Evolutionary conservation across 352 stramenopile species (phyloP), one percentile per base, ranked within the genome.

Genomic region (Globisporangium radiosum): DNA sequence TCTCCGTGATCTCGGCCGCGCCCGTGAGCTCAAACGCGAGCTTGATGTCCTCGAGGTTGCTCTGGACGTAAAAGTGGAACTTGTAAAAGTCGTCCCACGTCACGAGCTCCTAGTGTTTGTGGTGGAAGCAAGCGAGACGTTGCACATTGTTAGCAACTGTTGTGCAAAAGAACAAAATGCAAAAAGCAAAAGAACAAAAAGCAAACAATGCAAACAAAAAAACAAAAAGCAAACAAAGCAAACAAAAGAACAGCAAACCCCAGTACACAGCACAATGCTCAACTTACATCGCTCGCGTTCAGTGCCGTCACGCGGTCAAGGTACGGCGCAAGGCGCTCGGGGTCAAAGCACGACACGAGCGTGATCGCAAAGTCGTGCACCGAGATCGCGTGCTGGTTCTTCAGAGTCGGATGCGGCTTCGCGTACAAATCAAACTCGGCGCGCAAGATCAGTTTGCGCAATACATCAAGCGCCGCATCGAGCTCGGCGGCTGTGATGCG

Each of bases 341-440:
- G 78, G 44, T 90, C 80, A 45, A 88, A 87, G 66, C 76, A 74
- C 57, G 79, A 89, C 13, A 92, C 68, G 45, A 92, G 68, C 57
- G 82, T 89, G 50, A 90, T 70, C 14, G 82, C 80, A 54, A 90
- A 92, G 68, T 92, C 82, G 52, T 92, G 79, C 3, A 92, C 76
- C 9, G 79, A 89, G 53, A 92, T 73, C 39, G 68, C 75, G 17
- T 67, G 55, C 40, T 73, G 63, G 50, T 65, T 70, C 51, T 76
- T 87, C 43, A 66, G 25, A 13, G 25, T 62, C 49, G 72, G 71
- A 57, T 83, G 62, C 33, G 68, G 55, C 17, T 69, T 78, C 8
- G 80, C 79, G 61, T 88, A 92, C 40, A 88, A 49, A 62, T 92
- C 82, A 56, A 89, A 91, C 64, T 92, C 78, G 6, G 74, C 78